Evolutionary conservation across 345 rosid genomes (phyloP).

Genomic region (Noccaea caerulescens): DNA sequence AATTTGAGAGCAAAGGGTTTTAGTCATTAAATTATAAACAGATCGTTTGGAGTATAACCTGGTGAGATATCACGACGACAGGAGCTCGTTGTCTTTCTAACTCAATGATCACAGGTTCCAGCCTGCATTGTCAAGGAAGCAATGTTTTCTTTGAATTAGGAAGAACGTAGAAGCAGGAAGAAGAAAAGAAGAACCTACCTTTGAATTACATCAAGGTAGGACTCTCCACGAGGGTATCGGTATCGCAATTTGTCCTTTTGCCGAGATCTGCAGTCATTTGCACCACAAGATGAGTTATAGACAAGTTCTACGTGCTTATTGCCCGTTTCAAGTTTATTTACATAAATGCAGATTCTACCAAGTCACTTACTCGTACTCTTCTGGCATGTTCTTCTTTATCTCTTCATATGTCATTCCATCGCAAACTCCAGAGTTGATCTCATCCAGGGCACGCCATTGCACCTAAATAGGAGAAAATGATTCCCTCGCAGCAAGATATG

Average conservation of each 20-base stretch:
- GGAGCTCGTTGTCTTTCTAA: conserved; percentile 98
- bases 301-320: conserved; percentile 19
- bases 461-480: conserved; percentile 52
- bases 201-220: conserved; percentile 98
- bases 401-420: conserved; percentile 99
- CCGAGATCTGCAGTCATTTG: conserved; percentile 61
- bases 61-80: conserved; percentile 96
- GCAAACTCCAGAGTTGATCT: conserved; percentile 98
- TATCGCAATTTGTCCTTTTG: conserved; percentile 90
- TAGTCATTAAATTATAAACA: not conserved
- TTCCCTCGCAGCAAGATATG: conserved; percentile 10
- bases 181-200: conserved; percentile 52
- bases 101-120: conserved; percentile 98
- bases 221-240: conserved; percentile 98
- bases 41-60: conserved; percentile 56
- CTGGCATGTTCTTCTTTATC: conserved; percentile 89
- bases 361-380: conserved; percentile 86
- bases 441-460: conserved; percentile 99
- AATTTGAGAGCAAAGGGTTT: conserved; percentile 8
- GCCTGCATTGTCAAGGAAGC: conserved; percentile 57
- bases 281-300: conserved; percentile 32
- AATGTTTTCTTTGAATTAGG: not conserved
- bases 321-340: conserved; percentile 7
- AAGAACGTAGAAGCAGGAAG: not conserved
- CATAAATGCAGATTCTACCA: conserved; percentile 4